phyloP scores from a whole-genome alignment of 1,284 basidiomycete genomes.

The Fomitopsis schrenkii region DNA sequence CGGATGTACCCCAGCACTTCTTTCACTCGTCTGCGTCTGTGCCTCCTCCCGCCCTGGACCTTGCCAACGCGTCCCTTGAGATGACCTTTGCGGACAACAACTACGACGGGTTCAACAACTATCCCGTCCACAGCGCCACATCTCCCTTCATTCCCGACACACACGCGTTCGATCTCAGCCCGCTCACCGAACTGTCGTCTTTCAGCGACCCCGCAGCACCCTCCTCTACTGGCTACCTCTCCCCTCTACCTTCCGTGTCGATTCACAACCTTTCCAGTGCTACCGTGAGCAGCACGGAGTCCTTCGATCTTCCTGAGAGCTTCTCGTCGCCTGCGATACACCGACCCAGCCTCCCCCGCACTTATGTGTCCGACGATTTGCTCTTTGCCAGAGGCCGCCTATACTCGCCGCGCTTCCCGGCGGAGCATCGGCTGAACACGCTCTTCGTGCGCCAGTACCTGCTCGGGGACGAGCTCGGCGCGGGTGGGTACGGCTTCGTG shows the following conservation, averaged over 20 bases:
- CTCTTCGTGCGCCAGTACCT: slow-evolving; percentile 66
- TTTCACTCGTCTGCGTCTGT: slow-evolving; percentile 19
- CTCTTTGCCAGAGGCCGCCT: slow-evolving; percentile 26
- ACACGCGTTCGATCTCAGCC: slow-evolving; percentile 13
- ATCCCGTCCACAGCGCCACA: slow-evolving; percentile 14
- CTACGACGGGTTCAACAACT: slow-evolving; percentile 13
- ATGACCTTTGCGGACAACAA: slow-evolving; percentile 11
- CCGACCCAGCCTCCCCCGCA: slow-evolving; percentile 4
- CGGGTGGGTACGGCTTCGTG: slow-evolving; percentile 92
- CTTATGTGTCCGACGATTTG: slow-evolving; percentile 15
- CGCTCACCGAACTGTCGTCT: slow-evolving; percentile 15
- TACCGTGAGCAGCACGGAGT: background rate
- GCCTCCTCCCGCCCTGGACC: slow-evolving; percentile 22
- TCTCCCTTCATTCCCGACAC: slow-evolving; percentile 19
- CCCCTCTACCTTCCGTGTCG: slow-evolving; percentile 6
- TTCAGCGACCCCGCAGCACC: slow-evolving; percentile 1
- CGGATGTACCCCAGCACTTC: slow-evolving; percentile 10
- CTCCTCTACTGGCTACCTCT: background rate
- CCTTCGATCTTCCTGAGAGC: slow-evolving; percentile 5
- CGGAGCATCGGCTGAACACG: slow-evolving; percentile 58
- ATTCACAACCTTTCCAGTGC: background rate
- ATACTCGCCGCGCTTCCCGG: slow-evolving; percentile 57
- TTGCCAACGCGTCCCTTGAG: slow-evolving; percentile 26
- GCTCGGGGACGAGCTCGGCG: slow-evolving; percentile 79
- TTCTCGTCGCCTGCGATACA: slow-evolving; percentile 10